Evolutionary conservation across 352 stramenopile species (phyloP), one percentile per base, ranked within the genome.

Genomic region (Phytophthora pluvialis): DNA sequence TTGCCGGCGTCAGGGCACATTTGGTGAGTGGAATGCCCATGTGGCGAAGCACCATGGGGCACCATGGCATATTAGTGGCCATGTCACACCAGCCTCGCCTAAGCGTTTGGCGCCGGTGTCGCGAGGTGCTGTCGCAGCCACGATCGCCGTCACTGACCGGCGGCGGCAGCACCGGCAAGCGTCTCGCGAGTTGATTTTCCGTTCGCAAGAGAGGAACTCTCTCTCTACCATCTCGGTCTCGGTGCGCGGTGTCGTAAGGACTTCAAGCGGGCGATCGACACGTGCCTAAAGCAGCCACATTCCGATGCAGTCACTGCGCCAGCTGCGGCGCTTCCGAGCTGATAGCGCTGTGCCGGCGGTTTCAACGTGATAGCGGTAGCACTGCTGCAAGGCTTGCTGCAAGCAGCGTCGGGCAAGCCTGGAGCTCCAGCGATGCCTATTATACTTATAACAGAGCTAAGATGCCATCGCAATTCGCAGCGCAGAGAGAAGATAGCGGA

Each of bases 181-280:
- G 9, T 45, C 3, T 10, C 5, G 18, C 10, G 29, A 25, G 39
- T 62, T 56, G 60, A 68, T 63, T 63, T 67, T 35, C 51, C 21
- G 42, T 35, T 56, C 56, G 45, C 18, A 63, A 44, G 15, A 56
- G 44, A 49, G 26, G 47, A 32, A 3, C 29, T 53, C 29, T 40
- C 48, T 47, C 31, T 46, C 15, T 57, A 21, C n/a, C n/a, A n/a
- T 21, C 21, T 21, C 21, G 1, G 2, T 21, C 21, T 21, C 25
- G 31, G 35, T 13, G 15, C 28, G 50, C 26, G 2, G 18, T 47
- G n/a, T 45, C 26, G 48, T 38, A 47, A 31, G 32, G 55, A 44
- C 18, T 67, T 60, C 59, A 48, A 67, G 31, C 28, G 10, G 59
- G 61, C 40, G 40, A 60, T 26, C 35, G 21, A 28, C 58, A 46